Conservation (phyloP, 768 basidiomycete genomes). For the Tremella yokohamensis region DNA sequence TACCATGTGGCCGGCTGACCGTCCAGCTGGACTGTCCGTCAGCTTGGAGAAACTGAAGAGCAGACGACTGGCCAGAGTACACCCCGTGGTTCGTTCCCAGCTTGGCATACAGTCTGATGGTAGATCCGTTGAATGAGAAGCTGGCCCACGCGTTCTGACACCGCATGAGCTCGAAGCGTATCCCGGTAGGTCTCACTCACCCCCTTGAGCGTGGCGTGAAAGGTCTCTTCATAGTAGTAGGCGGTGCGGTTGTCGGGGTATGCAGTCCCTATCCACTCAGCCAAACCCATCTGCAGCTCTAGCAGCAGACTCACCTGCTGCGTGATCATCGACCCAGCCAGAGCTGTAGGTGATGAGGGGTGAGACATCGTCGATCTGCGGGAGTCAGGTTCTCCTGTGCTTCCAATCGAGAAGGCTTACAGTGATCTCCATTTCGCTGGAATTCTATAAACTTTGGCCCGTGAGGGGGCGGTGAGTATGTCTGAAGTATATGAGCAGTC, state of each 20-base stretch:
- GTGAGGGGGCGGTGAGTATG: too few species aligned
- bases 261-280: background rate
- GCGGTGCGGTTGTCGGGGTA: background rate
- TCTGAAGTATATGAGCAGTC: too few species aligned
- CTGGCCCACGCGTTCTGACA: background rate
- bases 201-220: background rate
- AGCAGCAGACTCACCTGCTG: constrained; percentile 47
- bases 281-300: background rate
- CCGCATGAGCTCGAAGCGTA: too few species aligned
- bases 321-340: constrained; percentile 19
- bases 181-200: background rate
- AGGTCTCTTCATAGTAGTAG: constrained; percentile 3
- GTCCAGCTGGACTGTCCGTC: background rate
- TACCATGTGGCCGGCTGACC: background rate
- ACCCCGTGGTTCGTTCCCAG: background rate
- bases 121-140: constrained; percentile 1
- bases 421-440: background rate
- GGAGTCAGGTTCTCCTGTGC: background rate
- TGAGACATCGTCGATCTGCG: background rate
- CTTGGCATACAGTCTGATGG: background rate
- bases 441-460: too few species aligned
- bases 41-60: too few species aligned
- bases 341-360: constrained; percentile 3
- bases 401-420: background rate
- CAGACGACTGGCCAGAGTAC: background rate